Conservation (phyloP, 1,139 yeast genomes). For the Lizanozyma gosingica region DNA sequence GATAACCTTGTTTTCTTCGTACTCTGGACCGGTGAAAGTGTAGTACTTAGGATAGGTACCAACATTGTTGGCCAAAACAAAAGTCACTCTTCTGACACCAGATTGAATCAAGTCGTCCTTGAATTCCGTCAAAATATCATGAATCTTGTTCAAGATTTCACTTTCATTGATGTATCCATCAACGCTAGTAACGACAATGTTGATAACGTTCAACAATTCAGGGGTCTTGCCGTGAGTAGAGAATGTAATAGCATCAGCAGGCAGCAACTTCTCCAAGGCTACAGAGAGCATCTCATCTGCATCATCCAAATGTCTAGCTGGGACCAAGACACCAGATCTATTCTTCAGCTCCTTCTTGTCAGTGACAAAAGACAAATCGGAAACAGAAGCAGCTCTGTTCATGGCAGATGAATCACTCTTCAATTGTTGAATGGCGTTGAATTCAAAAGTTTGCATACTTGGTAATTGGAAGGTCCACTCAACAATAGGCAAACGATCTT, state of each 20-base stretch:
- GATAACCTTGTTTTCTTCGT: slow-evolving; percentile 76
- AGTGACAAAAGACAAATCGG: slow-evolving; percentile 81
- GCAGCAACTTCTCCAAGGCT: slow-evolving; percentile 67
- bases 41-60: slow-evolving; percentile 93
- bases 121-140: slow-evolving; percentile 58
- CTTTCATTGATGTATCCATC: slow-evolving; percentile 71
- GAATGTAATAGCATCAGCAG: slow-evolving; percentile 27
- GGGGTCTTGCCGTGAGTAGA: slow-evolving; percentile 22
- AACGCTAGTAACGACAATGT: slow-evolving; percentile 63
- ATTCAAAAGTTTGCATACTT: slow-evolving; percentile 56
- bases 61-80: slow-evolving; percentile 72
- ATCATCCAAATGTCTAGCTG: slow-evolving; percentile 80
- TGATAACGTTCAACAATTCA: slow-evolving; percentile 66
- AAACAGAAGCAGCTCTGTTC: slow-evolving; percentile 87
- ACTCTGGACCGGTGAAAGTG: slow-evolving; percentile 87
- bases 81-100: slow-evolving; percentile 84
- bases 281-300: slow-evolving; percentile 73
- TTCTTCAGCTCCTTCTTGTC: slow-evolving; percentile 48
- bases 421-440: slow-evolving; percentile 51
- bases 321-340: slow-evolving; percentile 82
- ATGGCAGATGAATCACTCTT: slow-evolving; percentile 36
- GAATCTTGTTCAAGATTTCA: slow-evolving; percentile 53
- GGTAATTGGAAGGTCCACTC: slow-evolving; percentile 93
- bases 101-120: slow-evolving; percentile 61
- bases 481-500: slow-evolving; percentile 58